Conservation (phyloP, 192 early-diverging fungal genomes). For the Podila horticola region DNA sequence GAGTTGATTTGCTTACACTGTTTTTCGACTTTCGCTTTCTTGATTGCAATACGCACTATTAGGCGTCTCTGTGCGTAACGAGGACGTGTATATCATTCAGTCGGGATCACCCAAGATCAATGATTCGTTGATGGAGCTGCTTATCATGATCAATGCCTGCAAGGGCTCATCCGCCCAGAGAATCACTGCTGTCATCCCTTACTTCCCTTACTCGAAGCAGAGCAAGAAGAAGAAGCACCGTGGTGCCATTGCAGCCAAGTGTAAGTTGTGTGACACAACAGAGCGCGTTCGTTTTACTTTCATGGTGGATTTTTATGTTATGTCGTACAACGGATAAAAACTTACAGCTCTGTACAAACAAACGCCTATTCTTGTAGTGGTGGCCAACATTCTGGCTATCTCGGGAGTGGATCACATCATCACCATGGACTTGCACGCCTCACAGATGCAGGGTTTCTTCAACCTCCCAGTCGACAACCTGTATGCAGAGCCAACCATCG, state of each 20-base stretch:
- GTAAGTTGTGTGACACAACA: constrained; percentile 39
- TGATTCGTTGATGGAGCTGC: constrained; percentile 96
- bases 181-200: constrained; percentile 95
- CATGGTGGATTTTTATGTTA: neutral
- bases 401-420: constrained; percentile 95
- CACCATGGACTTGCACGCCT: constrained; percentile 92
- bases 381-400: constrained; percentile 90
- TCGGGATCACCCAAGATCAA: constrained; percentile 88
- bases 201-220: constrained; percentile 98
- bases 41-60: constrained; percentile 1
- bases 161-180: constrained; percentile 91
- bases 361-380: constrained; percentile 53
- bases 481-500: constrained; percentile 89
- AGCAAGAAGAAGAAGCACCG: constrained; percentile 99
- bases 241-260: constrained; percentile 95
- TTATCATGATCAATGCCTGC: constrained; percentile 98
- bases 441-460: constrained; percentile 95
- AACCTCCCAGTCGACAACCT: constrained; percentile 93
- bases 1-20: neutral
- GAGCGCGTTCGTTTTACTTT: neutral
- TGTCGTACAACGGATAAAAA: too few species aligned
- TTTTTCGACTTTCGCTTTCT: neutral
- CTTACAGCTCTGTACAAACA: neutral
- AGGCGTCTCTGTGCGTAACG: constrained; percentile 94
- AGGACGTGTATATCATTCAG: constrained; percentile 97